A percentile compares a stretch with the other conserved stretches of the same genome.
Conservation (phyloP, 768 basidiomycete species). For the Tricholoma furcatifolium region DNA sequence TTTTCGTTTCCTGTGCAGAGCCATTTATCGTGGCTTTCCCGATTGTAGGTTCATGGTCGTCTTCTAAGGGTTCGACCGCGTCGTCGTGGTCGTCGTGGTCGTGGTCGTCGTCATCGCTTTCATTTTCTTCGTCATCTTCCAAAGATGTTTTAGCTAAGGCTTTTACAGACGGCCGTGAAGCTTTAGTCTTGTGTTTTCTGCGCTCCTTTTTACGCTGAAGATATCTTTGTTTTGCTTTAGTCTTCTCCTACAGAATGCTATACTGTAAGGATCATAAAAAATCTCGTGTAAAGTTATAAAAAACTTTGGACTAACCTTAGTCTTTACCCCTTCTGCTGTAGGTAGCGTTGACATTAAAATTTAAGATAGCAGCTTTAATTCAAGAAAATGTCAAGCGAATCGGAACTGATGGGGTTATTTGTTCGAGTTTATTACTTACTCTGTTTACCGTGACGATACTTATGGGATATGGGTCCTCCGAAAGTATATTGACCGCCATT, state of each 20-base stretch:
- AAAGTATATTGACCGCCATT: too few relatives aligned
- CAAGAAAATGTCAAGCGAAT: too few relatives aligned
- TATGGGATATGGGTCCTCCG: too few relatives aligned
- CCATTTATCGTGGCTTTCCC: conserved; percentile 19
- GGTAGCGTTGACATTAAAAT: conserved; percentile 1
- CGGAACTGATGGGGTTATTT: neutral
- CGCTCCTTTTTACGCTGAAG: conserved; percentile 70
- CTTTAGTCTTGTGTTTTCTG: conserved; percentile 43
- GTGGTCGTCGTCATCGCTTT: conserved; percentile 16
- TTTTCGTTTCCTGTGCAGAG: conserved; percentile 14
- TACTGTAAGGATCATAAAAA: conserved; percentile 20
- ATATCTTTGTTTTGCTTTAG: conserved; percentile 72
- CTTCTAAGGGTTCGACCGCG: conserved; percentile 19
- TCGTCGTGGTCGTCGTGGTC: conserved; percentile 21
- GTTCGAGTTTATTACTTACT: neutral
- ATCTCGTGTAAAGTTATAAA: neutral
- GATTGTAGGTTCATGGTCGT: conserved; percentile 5
- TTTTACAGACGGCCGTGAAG: conserved; percentile 1
- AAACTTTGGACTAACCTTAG: conserved; percentile 13
- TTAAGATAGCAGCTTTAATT: too few relatives aligned
- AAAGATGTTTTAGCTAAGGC: conserved; percentile 19
- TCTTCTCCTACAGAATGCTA: conserved; percentile 46
- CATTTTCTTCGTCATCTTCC: conserved; percentile 19
- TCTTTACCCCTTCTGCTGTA: neutral
- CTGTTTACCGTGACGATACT: too few relatives aligned